phyloP scores from a whole-genome alignment of 164 flowering plant species.

The Vitis labrusca region DNA sequence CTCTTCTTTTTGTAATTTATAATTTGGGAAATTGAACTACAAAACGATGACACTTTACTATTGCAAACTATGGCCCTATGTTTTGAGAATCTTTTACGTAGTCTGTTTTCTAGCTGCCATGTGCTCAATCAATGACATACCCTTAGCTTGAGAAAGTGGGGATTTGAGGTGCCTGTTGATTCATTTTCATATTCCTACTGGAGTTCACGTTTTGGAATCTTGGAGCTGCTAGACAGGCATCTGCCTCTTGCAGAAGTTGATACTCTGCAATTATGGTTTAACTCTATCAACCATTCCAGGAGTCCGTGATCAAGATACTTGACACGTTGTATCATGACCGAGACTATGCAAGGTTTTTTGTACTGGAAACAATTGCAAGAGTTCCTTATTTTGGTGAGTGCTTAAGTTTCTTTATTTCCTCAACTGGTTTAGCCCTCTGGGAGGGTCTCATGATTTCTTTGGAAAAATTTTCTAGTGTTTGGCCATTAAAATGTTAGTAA shows the following conservation, averaged over 20 bases:
- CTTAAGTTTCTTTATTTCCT: background rate
- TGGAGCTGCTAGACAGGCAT: background rate
- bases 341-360: slow-evolving; percentile 86
- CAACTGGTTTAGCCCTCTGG: background rate
- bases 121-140: too few relatives aligned
- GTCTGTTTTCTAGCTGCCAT: too few relatives aligned
- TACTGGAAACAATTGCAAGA: slow-evolving; percentile 94
- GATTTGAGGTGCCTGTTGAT: too few relatives aligned
- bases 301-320: slow-evolving; percentile 81
- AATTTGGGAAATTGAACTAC: too few relatives aligned
- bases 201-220: background rate
- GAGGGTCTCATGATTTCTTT: background rate
- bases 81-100: too few relatives aligned
- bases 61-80: too few relatives aligned
- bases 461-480: too few relatives aligned
- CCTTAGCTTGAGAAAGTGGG: too few relatives aligned
- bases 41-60: too few relatives aligned
- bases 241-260: background rate
- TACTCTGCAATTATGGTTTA: slow-evolving; percentile 5
- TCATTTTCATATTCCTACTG: background rate
- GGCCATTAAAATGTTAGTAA: too few relatives aligned
- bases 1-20: too few relatives aligned
- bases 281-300: slow-evolving; percentile 55
- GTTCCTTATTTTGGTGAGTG: slow-evolving; percentile 96
- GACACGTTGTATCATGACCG: slow-evolving; percentile 82